Evolutionary conservation across 1,284 basidiomycete genomes (phyloP).

Genomic region (Naganishia liquefaciens): DNA sequence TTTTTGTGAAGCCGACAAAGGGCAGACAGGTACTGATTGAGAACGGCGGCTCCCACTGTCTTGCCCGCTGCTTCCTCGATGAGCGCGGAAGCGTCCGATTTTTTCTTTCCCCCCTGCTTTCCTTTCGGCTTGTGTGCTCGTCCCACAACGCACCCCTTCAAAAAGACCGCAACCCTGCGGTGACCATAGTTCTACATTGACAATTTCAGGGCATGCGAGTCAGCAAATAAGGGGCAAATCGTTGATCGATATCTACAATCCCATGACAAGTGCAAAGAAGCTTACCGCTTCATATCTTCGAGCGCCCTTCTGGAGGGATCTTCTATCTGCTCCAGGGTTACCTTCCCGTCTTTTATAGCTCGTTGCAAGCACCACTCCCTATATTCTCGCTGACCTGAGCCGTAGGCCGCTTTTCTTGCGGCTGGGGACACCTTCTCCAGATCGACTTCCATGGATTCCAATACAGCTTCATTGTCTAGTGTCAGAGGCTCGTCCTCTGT

Average conservation of each 20-base stretch:
- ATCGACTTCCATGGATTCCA: conserved; percentile 7
- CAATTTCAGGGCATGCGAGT: neutral
- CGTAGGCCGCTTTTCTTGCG: conserved; percentile 14
- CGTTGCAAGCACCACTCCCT: conserved; percentile 14
- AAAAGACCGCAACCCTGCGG: conserved; percentile 9
- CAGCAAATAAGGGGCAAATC: neutral
- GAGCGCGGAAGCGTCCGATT: neutral
- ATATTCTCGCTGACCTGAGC: conserved; percentile 7
- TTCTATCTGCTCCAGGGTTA: conserved; percentile 1
- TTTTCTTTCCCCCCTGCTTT: neutral
- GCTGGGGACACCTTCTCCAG: conserved; percentile 13
- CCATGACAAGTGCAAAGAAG: neutral
- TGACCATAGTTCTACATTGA: conserved; percentile 8
- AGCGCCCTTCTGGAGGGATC: neutral
- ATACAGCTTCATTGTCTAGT: conserved; percentile 12
- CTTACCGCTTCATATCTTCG: conserved; percentile 9
- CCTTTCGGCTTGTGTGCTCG: conserved; percentile 11
- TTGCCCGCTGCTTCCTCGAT: neutral
- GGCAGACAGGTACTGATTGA: conserved; percentile 14
- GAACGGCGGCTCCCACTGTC: conserved; percentile 2
- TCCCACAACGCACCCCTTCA: conserved; percentile 13
- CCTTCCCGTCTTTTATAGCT: conserved; percentile 3
- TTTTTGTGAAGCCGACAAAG: conserved; percentile 7
- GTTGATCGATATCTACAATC: neutral
- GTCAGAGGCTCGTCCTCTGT: conserved; percentile 13